Evolutionary conservation across 2,329 filamentous ascomycete genomes (phyloP).

Genomic region (Ascochyta koolunga): DNA sequence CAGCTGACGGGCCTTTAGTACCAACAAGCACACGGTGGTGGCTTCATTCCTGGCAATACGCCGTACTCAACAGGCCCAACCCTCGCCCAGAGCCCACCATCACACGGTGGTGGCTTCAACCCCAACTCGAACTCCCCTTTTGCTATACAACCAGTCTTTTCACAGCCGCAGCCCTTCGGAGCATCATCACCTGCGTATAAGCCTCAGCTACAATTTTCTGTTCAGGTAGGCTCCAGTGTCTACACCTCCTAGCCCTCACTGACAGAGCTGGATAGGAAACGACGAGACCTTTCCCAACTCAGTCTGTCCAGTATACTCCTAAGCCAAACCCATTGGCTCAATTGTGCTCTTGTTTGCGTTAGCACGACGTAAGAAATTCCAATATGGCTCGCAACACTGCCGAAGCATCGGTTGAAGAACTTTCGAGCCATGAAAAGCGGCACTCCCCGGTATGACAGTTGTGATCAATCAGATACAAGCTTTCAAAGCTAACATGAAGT

Average conservation of each 20-base stretch:
- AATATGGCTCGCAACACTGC: conserved; percentile 19
- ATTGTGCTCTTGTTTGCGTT: conserved; percentile 23
- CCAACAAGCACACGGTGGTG: conserved; percentile 5
- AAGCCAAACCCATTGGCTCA: conserved; percentile 26
- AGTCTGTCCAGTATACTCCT: conserved; percentile 10
- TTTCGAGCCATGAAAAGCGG: conserved; percentile 2
- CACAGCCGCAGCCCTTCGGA: conserved; percentile 14
- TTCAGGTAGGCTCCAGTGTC: conserved; percentile 14
- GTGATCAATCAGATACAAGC: neutral
- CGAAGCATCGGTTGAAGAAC: conserved; percentile 22
- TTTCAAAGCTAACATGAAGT: neutral
- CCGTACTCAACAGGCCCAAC: neutral
- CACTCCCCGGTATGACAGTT: neutral
- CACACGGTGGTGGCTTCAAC: conserved; percentile 24
- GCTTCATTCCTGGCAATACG: neutral
- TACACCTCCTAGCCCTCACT: neutral
- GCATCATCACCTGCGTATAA: conserved; percentile 16
- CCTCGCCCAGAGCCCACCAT: neutral
- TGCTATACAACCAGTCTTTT: conserved; percentile 3
- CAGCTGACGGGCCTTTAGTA: neutral
- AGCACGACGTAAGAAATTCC: neutral
- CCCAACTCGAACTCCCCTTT: conserved; percentile 23
- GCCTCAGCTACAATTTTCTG: conserved; percentile 11
- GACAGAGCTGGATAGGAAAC: conserved; percentile 12
- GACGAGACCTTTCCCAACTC: conserved; percentile 9